Percentiles rank a stretch among this genome's conserved stretches.
Evolutionary conservation across 2,329 filamentous ascomycete species (phyloP).

Genomic region (Chrysosphaeria jannelii): DNA sequence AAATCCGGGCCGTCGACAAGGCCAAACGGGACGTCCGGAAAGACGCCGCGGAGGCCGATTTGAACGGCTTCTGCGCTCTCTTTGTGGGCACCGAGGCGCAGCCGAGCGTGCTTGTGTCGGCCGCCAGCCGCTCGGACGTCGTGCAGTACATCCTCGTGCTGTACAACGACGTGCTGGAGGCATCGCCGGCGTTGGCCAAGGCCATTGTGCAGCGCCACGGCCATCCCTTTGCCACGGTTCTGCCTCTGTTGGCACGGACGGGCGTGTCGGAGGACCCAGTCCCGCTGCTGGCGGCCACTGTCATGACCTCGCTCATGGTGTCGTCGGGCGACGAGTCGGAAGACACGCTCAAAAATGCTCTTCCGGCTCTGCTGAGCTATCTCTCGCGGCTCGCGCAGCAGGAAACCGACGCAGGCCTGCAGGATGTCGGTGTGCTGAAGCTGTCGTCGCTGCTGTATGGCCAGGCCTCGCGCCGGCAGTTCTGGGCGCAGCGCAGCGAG

Average conservation of each 20-base stretch:
- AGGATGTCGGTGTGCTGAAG: conserved; percentile 84
- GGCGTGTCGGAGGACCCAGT: conserved; percentile 50
- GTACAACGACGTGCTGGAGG: conserved; percentile 59
- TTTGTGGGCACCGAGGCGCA: conserved; percentile 37
- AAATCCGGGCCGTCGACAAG: conserved; percentile 92
- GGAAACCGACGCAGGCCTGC: conserved; percentile 49
- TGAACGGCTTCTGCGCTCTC: conserved; percentile 50
- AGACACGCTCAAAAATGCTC: conserved; percentile 37
- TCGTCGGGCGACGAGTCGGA: conserved; percentile 28
- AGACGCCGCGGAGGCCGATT: conserved; percentile 50
- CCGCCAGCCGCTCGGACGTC: conserved; percentile 64
- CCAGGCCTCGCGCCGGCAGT: conserved; percentile 42
- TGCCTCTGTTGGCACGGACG: conserved; percentile 56
- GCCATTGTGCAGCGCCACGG: conserved; percentile 22
- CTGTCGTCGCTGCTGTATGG: conserved; percentile 65
- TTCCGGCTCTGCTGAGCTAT: conserved; percentile 63
- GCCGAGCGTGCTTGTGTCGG: conserved; percentile 49
- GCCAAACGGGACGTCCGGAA: conserved; percentile 74
- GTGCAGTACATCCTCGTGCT: conserved; percentile 86
- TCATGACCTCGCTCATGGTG: conserved; percentile 52
- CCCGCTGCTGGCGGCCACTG: conserved; percentile 65
- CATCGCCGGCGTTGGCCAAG: conserved; percentile 40
- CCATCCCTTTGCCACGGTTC: conserved; percentile 58
- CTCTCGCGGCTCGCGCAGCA: conserved; percentile 59
- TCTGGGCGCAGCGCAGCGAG: conserved; percentile 75